Evolutionary conservation across 139 green algal species (phyloP), one percentile per base, ranked within the genome.

Genomic region (Coelastrella sp.): DNA sequence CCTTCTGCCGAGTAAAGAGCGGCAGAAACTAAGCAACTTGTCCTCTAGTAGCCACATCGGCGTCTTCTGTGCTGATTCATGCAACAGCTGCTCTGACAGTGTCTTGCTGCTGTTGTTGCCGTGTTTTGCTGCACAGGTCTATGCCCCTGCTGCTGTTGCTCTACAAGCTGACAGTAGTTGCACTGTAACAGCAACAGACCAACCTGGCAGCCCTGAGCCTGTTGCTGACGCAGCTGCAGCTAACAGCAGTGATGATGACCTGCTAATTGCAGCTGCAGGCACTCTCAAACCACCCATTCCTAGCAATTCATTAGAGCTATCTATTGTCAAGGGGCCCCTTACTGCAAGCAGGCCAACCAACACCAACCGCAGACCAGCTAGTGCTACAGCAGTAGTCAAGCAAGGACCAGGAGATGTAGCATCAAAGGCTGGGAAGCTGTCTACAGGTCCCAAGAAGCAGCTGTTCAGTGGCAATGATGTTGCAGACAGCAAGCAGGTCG

Each of bases 291-390:
- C 45, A 34, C 72, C 72, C 3, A 30, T 62, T 5, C 23, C 25
- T 9, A 81, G 72, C 72, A 62, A 30, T 45, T 43, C 45, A 3
- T 5, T 30, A 9, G 72, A 81, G 25, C 40, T 82, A n/a, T 35
- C 40, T 32, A 37, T 74, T 30, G 59, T 43, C 13, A 83, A 83
- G 32, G 77, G 77, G 59, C 78, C 78, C 13, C 43, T 84, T 13
- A 75, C 43, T 25, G 78, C 78, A 23, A 75, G 78, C 62, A 84
- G 78, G 60, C 60, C 78, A 50, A 48, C 78, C 60, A 76, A 30
- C 60, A 48, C 78, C 60, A 76, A 30, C 60, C 27, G 78, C 13
- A 40, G 75, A 35, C 75, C 40, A 19, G 11, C 40, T 37, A 45
- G 38, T 34, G 57, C 37, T 41, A 76, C n/a, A n/a, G 50, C 45